A percentile compares a stretch with the other conserved stretches of the same genome.
These are phyloP conservation scores for Spergularia marina DNA, from an alignment of 148 eudicot species.

Conservation along the genomic window DNA sequence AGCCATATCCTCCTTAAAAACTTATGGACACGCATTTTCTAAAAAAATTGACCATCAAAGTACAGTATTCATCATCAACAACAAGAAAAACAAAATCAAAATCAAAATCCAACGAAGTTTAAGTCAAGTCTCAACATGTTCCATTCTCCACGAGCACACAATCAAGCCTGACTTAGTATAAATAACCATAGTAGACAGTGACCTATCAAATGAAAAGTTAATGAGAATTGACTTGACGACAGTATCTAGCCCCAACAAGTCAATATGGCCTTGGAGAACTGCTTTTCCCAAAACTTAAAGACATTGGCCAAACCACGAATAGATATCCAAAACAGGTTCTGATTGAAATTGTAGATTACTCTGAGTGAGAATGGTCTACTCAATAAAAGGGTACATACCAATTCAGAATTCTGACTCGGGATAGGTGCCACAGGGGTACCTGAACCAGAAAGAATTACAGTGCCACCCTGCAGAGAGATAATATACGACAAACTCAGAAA, in stretches of 20 bases:
- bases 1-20: too few relatives aligned
- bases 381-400: constrained; percentile 44
- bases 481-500: constrained; percentile 5
- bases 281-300: too few relatives aligned
- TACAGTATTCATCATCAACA: not conserved
- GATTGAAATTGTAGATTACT: not conserved
- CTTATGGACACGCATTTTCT: too few relatives aligned
- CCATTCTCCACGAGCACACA: not conserved
- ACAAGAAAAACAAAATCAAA: not conserved
- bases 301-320: not conserved
- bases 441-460: constrained; percentile 93
- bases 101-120: not conserved
- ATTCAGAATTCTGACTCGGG: constrained; percentile 87
- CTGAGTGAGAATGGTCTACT: not conserved
- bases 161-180: too few relatives aligned
- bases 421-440: constrained; percentile 88
- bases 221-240: too few relatives aligned
- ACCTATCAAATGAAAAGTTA: too few relatives aligned
- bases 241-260: too few relatives aligned
- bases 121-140: not conserved
- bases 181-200: too few relatives aligned
- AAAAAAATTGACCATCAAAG: not conserved
- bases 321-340: not conserved
- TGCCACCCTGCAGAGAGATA: constrained; percentile 61
- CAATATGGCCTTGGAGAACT: too few relatives aligned